Base-by-base conservation (phyloP, 108 stramenopile genomes). In the Epithemia pelagica region DNA sequence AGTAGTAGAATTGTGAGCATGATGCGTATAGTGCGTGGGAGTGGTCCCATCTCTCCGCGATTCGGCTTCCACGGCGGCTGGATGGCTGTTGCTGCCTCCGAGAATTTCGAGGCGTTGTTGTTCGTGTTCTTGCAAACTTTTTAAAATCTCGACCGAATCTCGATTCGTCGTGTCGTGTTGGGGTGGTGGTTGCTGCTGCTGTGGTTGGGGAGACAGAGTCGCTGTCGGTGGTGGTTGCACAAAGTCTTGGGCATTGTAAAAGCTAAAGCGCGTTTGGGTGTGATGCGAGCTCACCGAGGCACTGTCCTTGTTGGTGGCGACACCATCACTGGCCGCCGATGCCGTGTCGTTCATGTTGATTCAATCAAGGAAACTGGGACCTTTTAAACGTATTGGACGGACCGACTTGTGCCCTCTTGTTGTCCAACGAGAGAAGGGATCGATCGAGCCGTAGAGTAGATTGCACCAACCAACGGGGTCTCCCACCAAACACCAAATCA, bases 181-280 rank as follows among this genome's bases (percentile, higher is more conserved):
- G 25, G 7, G 56, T 7, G 7, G 56, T 18, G 18, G 7, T 10
- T 61, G 61, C 30, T 10, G 28, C 24, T 52, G 5, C 30, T 28
- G 25, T 18, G 22, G 20, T 46, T 60, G 52, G 51, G 63, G 23
- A 33, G 31, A 18, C 28, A 23, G 24, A 18, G 23, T 19, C 3
- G 23, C 15, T 25, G 27, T 32, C 25, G 30, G 29, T 29, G 52
- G 25, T 22, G 20, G 57, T 30, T 70, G 54, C 10, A 64, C 20
- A 26, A 75, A 63, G 61, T 73, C 80, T 62, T 70, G 32, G 8
- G 80, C 75, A 46, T 81, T 73, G 56, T 81, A 81, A 61, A 81
- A 81, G 51, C 73, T 73, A 61, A 81, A 81, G 2, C 80, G 65
- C 22, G 67, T 75, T 54, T 79, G 70, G 24, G 46, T 55, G 23